phyloP scores from a whole-genome alignment of 768 basidiomycete species.

The Boletus rubescentipes region DNA sequence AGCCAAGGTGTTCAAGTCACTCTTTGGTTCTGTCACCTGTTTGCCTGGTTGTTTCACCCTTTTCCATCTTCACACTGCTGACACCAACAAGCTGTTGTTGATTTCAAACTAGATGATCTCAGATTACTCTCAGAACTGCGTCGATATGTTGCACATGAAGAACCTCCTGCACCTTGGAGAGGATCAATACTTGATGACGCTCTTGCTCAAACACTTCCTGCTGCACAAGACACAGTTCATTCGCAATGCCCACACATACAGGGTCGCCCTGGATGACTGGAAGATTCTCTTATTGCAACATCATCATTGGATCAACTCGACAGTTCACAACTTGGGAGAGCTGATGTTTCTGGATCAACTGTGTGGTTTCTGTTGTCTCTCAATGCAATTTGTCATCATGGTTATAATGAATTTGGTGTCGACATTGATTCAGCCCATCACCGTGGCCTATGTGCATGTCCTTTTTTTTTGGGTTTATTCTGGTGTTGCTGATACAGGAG shows the following conservation, averaged over 20 bases:
- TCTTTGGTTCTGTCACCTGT: too few relatives aligned
- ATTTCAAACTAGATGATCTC: conserved; percentile 87
- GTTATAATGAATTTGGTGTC: conserved; percentile 96
- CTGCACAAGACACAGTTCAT: conserved; percentile 93
- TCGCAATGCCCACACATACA: conserved; percentile 90
- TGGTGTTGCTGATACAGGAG: conserved; percentile 7
- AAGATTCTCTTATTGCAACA: conserved; percentile 91
- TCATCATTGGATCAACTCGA: conserved; percentile 99
- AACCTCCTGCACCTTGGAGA: conserved; percentile 96
- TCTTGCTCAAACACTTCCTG: conserved; percentile 95
- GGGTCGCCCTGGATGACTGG: conserved; percentile 96
- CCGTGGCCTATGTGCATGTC: conserved; percentile 84
- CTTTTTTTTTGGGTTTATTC: conserved; percentile 10
- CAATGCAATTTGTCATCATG: conserved; percentile 97
- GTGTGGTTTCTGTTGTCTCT: conserved; percentile 98
- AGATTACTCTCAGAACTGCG: conserved; percentile 94
- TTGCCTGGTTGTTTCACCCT: conserved; percentile 98
- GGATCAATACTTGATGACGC: conserved; percentile 97
- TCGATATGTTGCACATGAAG: conserved; percentile 98
- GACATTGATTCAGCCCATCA: conserved; percentile 81
- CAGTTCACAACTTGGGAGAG: conserved; percentile 94
- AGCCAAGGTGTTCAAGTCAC: conserved; percentile 98
- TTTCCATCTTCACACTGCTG: conserved; percentile 90
- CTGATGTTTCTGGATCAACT: conserved; percentile 88
- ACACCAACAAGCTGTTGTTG: conserved; percentile 93